Conservation (phyloP, 2,329 filamentous ascomycete genomes). For the Paraconiothyrium brasiliense region DNA sequence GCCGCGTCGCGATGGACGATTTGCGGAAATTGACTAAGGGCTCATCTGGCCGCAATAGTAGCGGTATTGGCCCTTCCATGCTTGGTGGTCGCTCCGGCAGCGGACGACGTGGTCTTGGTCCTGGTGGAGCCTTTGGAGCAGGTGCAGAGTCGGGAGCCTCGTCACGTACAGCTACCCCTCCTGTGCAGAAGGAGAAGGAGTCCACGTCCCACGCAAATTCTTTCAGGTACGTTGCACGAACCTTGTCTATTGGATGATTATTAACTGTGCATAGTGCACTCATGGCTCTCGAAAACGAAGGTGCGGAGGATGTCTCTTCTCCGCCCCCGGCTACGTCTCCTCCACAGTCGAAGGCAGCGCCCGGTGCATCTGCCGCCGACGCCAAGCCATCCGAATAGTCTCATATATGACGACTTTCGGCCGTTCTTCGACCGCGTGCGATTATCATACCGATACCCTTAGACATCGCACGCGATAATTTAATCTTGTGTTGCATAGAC, state of each 20-base stretch:
- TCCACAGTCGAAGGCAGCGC: slow-evolving; percentile 65
- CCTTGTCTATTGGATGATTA: not conserved
- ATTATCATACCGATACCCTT: slow-evolving; percentile 45
- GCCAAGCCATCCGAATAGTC: slow-evolving; percentile 51
- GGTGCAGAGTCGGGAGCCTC: slow-evolving; percentile 87
- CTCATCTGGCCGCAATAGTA: slow-evolving; percentile 65
- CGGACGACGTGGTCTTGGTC: slow-evolving; percentile 78
- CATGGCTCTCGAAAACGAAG: slow-evolving; percentile 64
- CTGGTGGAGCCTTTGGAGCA: slow-evolving; percentile 72
- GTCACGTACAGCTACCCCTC: slow-evolving; percentile 89
- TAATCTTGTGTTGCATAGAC: slow-evolving; percentile 54
- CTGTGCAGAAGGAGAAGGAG: slow-evolving; percentile 70
- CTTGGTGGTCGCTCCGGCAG: slow-evolving; percentile 92
- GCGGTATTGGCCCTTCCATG: slow-evolving; percentile 78
- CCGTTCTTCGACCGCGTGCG: slow-evolving; percentile 42
- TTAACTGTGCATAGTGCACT: slow-evolving; percentile 58
- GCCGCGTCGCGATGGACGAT: slow-evolving; percentile 91
- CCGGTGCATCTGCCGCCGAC: slow-evolving; percentile 32
- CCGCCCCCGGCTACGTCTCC: slow-evolving; percentile 76
- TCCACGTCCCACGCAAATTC: slow-evolving; percentile 80
- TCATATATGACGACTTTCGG: slow-evolving; percentile 34
- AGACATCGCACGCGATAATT: slow-evolving; percentile 49
- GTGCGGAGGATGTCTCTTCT: slow-evolving; percentile 67
- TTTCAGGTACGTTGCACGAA: slow-evolving; percentile 77
- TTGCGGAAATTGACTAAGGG: slow-evolving; percentile 78